phyloP scores from a whole-genome alignment of 371 early-diverging fungal genomes.

The Mucor velutinosus region DNA sequence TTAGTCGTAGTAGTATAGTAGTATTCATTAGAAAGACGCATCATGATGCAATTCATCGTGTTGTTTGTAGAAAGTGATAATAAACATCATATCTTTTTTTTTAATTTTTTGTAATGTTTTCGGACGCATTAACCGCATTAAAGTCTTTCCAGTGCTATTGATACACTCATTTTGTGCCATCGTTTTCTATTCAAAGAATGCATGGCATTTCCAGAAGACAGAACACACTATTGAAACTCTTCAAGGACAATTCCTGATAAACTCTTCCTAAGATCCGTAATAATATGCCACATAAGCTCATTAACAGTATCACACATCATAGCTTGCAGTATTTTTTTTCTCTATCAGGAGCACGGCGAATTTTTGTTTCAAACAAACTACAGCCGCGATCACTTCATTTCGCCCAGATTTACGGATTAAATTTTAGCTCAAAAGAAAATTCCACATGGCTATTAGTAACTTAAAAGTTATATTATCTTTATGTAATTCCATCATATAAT shows the following conservation, averaged over 20 bases:
- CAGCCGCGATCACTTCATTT: background rate
- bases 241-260: too few relatives aligned
- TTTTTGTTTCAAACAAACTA: background rate
- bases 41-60: background rate
- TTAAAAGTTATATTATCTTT: background rate
- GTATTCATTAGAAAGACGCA: background rate
- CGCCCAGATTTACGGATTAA: background rate
- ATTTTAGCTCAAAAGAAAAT: background rate
- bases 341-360: background rate
- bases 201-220: background rate
- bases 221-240: background rate
- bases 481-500: background rate
- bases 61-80: background rate
- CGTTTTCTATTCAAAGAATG: background rate
- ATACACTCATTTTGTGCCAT: background rate
- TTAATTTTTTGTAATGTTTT: background rate
- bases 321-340: background rate
- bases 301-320: too few relatives aligned
- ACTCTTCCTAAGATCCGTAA: too few relatives aligned
- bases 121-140: background rate
- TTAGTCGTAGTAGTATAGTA: slow-evolving; percentile 22
- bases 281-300: too few relatives aligned
- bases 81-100: background rate
- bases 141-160: background rate
- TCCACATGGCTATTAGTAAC: background rate